Conservation (phyloP, 306 rosid species). For the Lathyrus oleraceus region DNA sequence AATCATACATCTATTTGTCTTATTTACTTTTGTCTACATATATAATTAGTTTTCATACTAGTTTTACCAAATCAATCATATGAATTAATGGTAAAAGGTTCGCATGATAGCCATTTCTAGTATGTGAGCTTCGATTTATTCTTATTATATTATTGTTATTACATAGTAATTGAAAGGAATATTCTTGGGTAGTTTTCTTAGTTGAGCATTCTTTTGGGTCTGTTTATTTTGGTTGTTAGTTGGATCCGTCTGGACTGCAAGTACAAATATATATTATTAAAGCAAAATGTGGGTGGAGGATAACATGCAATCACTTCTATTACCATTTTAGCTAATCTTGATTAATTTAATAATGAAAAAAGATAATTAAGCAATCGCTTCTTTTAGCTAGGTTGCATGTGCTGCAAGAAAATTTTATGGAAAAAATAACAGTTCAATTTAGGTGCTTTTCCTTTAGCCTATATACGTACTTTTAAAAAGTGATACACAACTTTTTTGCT, state of each 20-base stretch:
- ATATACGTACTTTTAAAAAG: conserved; percentile 8
- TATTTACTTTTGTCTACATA: conserved; percentile 4
- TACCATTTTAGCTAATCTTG: conserved; percentile 35
- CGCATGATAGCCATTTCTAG: neutral
- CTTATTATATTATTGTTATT: neutral
- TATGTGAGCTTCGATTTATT: neutral
- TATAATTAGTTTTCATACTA: conserved; percentile 22
- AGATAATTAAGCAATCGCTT: conserved; percentile 39
- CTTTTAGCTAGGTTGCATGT: conserved; percentile 58
- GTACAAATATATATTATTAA: conserved; percentile 41
- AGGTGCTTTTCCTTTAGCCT: conserved; percentile 36
- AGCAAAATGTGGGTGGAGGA: conserved; percentile 47
- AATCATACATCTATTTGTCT: neutral
- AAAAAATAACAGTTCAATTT: conserved; percentile 36
- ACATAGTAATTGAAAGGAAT: conserved; percentile 32
- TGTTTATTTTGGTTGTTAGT: conserved; percentile 49
- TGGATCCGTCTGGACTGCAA: conserved; percentile 22
- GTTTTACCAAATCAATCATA: conserved; percentile 9
- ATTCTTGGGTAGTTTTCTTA: conserved; percentile 54
- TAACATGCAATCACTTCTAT: conserved; percentile 57
- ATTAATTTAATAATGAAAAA: conserved; percentile 34
- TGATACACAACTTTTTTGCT: neutral
- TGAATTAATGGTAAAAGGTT: neutral
- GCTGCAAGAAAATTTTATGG: conserved; percentile 37
- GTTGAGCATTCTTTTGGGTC: conserved; percentile 41